Percentiles rank a stretch among this genome's conserved stretches.
Conservation (phyloP, 83 land plant genomes). For the Picea abies region DNA sequence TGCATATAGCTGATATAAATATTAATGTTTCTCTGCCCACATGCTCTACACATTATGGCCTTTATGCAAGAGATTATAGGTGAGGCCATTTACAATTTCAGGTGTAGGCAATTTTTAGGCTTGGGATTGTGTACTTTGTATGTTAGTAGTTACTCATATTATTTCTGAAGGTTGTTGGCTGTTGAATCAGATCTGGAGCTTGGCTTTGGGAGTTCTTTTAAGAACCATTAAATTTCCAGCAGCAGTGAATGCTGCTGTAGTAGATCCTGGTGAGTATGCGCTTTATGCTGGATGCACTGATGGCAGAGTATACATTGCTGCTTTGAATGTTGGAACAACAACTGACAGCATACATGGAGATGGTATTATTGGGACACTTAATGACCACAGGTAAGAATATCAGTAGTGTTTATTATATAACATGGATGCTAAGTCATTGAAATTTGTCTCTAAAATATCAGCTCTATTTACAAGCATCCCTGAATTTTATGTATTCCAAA, state of each 20-base stretch:
- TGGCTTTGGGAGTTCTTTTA: slow-evolving; percentile 21
- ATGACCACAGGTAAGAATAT: slow-evolving; percentile 46
- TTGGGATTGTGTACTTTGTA: not conserved
- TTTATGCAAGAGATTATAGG: not conserved
- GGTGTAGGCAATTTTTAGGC: not conserved
- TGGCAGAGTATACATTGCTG: slow-evolving; percentile 30
- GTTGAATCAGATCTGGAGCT: slow-evolving; percentile 33
- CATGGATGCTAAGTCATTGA: not conserved
- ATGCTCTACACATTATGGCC: not conserved
- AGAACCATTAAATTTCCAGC: slow-evolving; percentile 26
- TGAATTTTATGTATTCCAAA: not conserved
- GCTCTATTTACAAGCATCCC: not conserved
- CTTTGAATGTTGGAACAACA: slow-evolving; percentile 29
- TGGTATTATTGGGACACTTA: slow-evolving; percentile 48
- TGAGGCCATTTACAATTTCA: not conserved
- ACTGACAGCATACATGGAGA: slow-evolving; percentile 29
- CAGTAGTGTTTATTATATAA: not conserved
- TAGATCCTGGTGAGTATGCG: slow-evolving; percentile 29
- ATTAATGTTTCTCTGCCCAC: not conserved
- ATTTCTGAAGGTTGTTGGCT: slow-evolving; percentile 3
- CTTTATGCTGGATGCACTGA: slow-evolving; percentile 47
- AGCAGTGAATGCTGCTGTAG: slow-evolving; percentile 19
- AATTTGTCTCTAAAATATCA: not conserved
- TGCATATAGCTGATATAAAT: not conserved
- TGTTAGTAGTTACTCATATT: not conserved